Base-by-base conservation (phyloP, 2,329 filamentous ascomycete genomes). In the Diplodia sapinea region DNA sequence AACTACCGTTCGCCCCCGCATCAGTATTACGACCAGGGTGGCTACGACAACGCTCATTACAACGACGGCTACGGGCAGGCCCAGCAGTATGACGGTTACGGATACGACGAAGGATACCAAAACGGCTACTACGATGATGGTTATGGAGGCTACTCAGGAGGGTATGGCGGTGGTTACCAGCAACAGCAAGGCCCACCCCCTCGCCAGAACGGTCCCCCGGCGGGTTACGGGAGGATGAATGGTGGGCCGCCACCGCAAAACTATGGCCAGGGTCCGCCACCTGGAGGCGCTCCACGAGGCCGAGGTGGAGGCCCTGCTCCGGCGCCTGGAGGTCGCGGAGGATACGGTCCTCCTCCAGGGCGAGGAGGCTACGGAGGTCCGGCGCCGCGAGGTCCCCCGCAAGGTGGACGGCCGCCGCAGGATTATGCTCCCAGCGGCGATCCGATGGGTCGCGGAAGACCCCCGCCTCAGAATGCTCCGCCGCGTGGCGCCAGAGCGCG, bases 91-190 rank as follows among this genome's bases (percentile, higher is more conserved):
- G 73, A 77, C 63, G 74, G 73, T 64, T 75, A 79, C 67, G 74
- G 76, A 69, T 79, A 76, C 73, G 73, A 76, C 50, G 72, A 77
- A 38, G 75, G 74, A 65, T 75, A 78, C 57, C 74, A 78, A 31
- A 68, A 67, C 56, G 47, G 56, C 33, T 62, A 76, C 72, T 72
- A 76, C 51, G 72, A 77, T 40, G 75, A 71, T 49, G 49, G 68
- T 29, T 66, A 68, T 20, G 50, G 29, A 40, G 49, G 43, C 20
- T 47, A 47, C 43, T 47, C 43, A 8, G 43, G 38, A 33, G 65
- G 55, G 8, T 67, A 67, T 12, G 38, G 17, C 31, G 65, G 55
- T 13, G 66, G 43, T 66, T 69, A 78, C 61, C 71, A 73, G 66
- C 68, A 69, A 47, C 65, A 70, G n/a, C 76, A 77, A 59, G 73